Evolutionary conservation across 106 monocot genomes (phyloP).

Genomic region (Vanilla planifolia): DNA sequence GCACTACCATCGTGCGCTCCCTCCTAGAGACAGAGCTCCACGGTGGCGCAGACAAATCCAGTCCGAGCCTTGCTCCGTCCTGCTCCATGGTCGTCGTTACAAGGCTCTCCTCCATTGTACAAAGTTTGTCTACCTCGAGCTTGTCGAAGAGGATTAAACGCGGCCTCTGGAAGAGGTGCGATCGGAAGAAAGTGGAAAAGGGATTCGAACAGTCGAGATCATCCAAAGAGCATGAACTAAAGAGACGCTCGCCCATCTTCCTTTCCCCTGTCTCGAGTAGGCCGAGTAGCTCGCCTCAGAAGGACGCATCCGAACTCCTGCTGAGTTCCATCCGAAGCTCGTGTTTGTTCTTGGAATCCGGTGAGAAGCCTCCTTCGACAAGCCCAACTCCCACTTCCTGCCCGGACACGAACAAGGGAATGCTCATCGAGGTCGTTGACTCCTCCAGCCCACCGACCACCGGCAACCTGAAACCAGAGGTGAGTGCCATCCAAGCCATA

Average conservation of each 20-base stretch:
- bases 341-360: too few relatives aligned
- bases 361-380: too few relatives aligned
- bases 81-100: constrained; percentile 3
- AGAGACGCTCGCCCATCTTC: constrained; percentile 7
- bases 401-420: not conserved
- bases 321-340: too few relatives aligned
- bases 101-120: constrained; percentile 15
- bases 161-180: constrained; percentile 16
- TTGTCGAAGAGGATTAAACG: constrained; percentile 17
- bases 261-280: constrained; percentile 20
- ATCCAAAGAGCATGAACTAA: constrained; percentile 9
- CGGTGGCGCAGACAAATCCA: not conserved
- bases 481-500: not conserved
- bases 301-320: not conserved
- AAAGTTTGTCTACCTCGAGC: constrained; percentile 13
- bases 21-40: constrained; percentile 24
- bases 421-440: not conserved
- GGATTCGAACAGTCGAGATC: not conserved
- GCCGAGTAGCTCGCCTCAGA: constrained; percentile 1
- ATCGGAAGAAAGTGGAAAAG: not conserved
- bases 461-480: not conserved
- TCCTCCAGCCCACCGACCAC: not conserved
- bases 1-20: constrained; percentile 13
- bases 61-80: not conserved
- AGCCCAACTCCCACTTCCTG: too few relatives aligned